Percentiles rank a stretch among this genome's conserved stretches.
Evolutionary conservation across 169 alveolate species (phyloP).

Genomic region (Miamiensis avidus): DNA sequence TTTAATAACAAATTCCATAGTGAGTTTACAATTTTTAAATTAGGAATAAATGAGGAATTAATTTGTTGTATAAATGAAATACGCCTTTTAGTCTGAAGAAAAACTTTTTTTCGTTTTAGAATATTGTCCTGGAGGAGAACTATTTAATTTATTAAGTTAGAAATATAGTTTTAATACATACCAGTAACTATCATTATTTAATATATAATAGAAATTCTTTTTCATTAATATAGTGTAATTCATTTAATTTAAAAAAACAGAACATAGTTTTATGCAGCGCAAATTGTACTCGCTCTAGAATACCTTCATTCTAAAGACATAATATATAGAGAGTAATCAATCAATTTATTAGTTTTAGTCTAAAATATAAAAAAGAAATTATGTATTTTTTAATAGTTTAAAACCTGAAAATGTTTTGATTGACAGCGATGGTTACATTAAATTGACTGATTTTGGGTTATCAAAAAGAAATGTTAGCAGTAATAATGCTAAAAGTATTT

Average conservation of each 20-base stretch:
- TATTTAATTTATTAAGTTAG: slow-evolving; percentile 48
- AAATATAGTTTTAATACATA: slow-evolving; percentile 49
- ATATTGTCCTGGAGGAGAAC: slow-evolving; percentile 86
- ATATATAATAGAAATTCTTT: slow-evolving; percentile 45
- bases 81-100: slow-evolving; percentile 68
- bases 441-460: slow-evolving; percentile 68
- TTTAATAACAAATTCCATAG: no score
- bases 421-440: slow-evolving; percentile 59
- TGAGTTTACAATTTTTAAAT: neutral
- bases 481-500: slow-evolving; percentile 69
- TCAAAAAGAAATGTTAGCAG: slow-evolving; percentile 68
- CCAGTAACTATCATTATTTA: slow-evolving; percentile 22
- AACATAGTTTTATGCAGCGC: slow-evolving; percentile 62
- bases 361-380: neutral
- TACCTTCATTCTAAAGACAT: slow-evolving; percentile 62
- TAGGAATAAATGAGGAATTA: slow-evolving; percentile 57
- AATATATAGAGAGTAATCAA: slow-evolving; percentile 65
- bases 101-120: slow-evolving; percentile 79
- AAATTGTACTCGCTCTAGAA: slow-evolving; percentile 57
- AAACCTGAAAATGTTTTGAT: slow-evolving; percentile 67
- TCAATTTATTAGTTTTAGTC: neutral
- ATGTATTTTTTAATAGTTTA: slow-evolving; percentile 31
- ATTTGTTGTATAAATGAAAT: slow-evolving; percentile 74
- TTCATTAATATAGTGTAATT: slow-evolving; percentile 50
- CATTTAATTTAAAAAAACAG: slow-evolving; percentile 42